Evolutionary conservation across 1,139 yeast genomes (phyloP).

Genomic region (Kodamaea sp.): DNA sequence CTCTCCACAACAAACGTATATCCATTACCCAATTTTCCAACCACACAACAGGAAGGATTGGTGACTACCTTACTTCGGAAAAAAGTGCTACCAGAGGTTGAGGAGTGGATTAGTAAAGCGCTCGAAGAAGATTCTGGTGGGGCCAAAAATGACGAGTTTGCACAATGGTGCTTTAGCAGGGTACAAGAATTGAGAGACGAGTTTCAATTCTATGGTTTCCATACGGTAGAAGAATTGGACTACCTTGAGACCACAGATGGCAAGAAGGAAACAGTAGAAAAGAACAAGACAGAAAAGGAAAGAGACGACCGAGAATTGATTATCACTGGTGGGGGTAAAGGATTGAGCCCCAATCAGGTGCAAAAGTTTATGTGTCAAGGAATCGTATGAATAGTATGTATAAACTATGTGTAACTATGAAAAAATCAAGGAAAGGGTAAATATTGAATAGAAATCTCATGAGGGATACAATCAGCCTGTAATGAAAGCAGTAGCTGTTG

Average conservation of each 20-base stretch:
- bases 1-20: constrained; percentile 71
- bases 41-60: constrained; percentile 78
- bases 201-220: constrained; percentile 63
- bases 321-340: constrained; percentile 34
- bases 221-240: constrained; percentile 50
- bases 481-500: too few relatives aligned
- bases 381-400: constrained; percentile 11
- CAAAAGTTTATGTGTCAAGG: constrained; percentile 47
- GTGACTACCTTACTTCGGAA: constrained; percentile 82
- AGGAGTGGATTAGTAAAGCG: constrained; percentile 76
- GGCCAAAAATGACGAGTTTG: constrained; percentile 52
- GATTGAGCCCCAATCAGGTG: constrained; percentile 39
- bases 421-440: too few relatives aligned
- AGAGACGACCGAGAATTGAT: constrained; percentile 29
- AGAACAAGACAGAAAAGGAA: constrained; percentile 28
- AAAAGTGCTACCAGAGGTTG: constrained; percentile 87
- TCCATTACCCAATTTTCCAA: constrained; percentile 83
- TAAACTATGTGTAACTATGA: not conserved
- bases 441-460: not conserved
- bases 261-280: constrained; percentile 29
- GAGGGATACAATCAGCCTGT: too few relatives aligned
- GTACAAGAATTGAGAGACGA: constrained; percentile 55
- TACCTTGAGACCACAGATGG: constrained; percentile 44
- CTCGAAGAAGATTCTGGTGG: constrained; percentile 26
- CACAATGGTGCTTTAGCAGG: constrained; percentile 61